Conservation (phyloP, 2,329 filamentous ascomycete species). For the Sclerotinia borealis region DNA sequence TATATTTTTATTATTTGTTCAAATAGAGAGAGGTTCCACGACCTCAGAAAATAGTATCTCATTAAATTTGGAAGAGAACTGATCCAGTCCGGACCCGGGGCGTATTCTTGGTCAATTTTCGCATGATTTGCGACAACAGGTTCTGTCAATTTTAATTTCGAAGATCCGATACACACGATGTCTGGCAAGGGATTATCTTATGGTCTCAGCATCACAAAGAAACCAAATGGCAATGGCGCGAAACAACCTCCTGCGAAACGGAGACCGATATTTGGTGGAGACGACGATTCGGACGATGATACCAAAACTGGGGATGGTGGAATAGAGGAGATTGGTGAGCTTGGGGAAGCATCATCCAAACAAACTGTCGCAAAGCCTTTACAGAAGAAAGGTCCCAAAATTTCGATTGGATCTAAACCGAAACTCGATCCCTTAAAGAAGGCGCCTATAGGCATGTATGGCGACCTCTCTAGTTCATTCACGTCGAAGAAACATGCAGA, state of each 20-base stretch:
- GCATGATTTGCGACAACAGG: not conserved
- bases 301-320: constrained; percentile 34
- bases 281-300: constrained; percentile 52
- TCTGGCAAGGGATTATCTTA: constrained; percentile 41
- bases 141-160: not conserved
- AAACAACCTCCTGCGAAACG: constrained; percentile 46
- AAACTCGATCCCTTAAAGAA: constrained; percentile 20
- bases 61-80: not conserved
- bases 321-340: constrained; percentile 54
- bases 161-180: constrained; percentile 24
- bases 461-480: constrained; percentile 60
- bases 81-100: not conserved
- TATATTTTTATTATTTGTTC: not conserved
- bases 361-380: constrained; percentile 31
- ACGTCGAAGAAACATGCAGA: constrained; percentile 58
- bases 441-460: constrained; percentile 43
- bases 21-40: not conserved
- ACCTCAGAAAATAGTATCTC: not conserved
- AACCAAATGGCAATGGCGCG: constrained; percentile 36
- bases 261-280: constrained; percentile 54
- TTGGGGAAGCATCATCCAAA: constrained; percentile 44
- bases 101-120: not conserved
- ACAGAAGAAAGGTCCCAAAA: constrained; percentile 31
- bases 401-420: constrained; percentile 28
- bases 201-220: constrained; percentile 57